phyloP scores from a whole-genome alignment of 352 stramenopile species.

The Sclerospora graminicola region DNA sequence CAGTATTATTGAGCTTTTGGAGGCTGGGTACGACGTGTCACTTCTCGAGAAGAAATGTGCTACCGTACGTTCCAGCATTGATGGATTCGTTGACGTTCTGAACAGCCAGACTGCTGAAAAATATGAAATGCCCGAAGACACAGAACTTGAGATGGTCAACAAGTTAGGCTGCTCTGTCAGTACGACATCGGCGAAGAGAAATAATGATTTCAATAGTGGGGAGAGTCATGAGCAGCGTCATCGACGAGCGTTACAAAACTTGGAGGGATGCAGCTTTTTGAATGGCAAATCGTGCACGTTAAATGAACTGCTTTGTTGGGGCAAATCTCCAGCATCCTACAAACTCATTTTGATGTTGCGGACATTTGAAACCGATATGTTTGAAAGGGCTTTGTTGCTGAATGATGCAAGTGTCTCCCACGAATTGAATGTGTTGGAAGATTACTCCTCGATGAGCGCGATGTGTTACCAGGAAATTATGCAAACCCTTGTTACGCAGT shows the following conservation, averaged over 20 bases:
- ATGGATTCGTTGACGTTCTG: conserved; percentile 11
- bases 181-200: conserved; percentile 1
- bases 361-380: conserved; percentile 20
- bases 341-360: conserved; percentile 11
- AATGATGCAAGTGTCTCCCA: neutral
- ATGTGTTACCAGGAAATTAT: conserved; percentile 2
- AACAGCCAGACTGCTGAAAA: conserved; percentile 3
- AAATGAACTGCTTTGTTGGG: neutral
- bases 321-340: neutral
- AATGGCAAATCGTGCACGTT: conserved; percentile 4
- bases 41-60: conserved; percentile 3
- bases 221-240: conserved; percentile 1
- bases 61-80: conserved; percentile 4
- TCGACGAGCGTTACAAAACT: too few species aligned
- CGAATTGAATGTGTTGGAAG: neutral
- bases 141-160: conserved; percentile 3
- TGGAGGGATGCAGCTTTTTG: conserved; percentile 1
- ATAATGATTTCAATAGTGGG: neutral
- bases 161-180: neutral
- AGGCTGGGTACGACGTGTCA: conserved; percentile 12
- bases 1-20: conserved; percentile 6
- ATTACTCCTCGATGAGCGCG: neutral
- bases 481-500: conserved; percentile 6
- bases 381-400: neutral
- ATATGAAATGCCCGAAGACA: conserved; percentile 4